A percentile compares a stretch with the other conserved stretches of the same genome.
Conservation (phyloP, 805 yeast genomes). For the Danielia reshetovae region DNA sequence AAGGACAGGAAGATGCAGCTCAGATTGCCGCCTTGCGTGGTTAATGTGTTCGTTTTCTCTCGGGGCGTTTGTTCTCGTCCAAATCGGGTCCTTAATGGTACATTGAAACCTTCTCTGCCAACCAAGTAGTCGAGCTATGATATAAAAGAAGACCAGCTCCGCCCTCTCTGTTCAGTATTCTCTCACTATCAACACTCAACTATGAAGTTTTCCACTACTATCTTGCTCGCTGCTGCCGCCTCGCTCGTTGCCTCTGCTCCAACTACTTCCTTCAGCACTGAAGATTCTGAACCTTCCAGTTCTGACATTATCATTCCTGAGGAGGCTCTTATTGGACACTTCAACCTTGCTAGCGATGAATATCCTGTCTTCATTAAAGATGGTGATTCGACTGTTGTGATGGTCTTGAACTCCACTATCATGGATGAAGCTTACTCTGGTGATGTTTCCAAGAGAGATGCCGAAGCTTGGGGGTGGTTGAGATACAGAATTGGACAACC, state of each 20-base stretch:
- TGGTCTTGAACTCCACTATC: conserved; percentile 15
- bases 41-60: too few species aligned
- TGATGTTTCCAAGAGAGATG: conserved; percentile 5
- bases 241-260: conserved; percentile 14
- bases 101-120: too few species aligned
- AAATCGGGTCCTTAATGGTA: too few species aligned
- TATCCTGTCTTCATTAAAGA: conserved; percentile 10
- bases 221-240: conserved; percentile 11
- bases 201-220: conserved; percentile 13
- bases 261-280: conserved; percentile 1
- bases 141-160: too few species aligned
- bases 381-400: conserved; percentile 8
- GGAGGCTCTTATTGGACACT: conserved; percentile 13
- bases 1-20: too few species aligned
- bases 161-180: too few species aligned
- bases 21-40: too few species aligned
- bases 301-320: conserved; percentile 8
- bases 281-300: conserved; percentile 1
- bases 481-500: conserved; percentile 5
- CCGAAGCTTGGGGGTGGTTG: conserved; percentile 6
- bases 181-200: background rate
- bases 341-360: conserved; percentile 10
- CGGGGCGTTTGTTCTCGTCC: too few species aligned
- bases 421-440: conserved; percentile 12
- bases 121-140: too few species aligned